Conservation (phyloP, 2,329 filamentous ascomycete species). For the Botryotinia calthae region DNA sequence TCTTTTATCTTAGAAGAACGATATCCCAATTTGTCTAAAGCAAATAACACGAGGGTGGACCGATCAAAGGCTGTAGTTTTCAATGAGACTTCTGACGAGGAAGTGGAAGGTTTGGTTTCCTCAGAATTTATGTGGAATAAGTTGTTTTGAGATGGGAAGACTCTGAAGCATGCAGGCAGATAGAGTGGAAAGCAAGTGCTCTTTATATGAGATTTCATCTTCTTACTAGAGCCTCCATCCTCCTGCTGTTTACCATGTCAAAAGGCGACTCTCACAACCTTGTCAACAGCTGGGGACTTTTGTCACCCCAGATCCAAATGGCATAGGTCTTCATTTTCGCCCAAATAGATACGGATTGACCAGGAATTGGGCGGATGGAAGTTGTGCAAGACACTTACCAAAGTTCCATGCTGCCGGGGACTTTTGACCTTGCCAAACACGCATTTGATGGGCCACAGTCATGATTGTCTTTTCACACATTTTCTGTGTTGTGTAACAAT, state of each 20-base stretch:
- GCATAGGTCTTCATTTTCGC: background rate
- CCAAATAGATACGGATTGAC: background rate
- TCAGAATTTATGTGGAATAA: background rate
- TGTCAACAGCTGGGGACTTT: background rate
- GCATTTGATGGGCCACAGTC: background rate
- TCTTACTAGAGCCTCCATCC: too few species aligned
- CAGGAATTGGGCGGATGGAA: too few species aligned
- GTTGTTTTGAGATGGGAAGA: background rate
- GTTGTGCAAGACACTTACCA: background rate
- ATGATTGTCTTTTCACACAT: too few species aligned
- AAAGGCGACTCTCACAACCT: background rate
- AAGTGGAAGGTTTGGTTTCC: background rate
- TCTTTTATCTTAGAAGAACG: background rate
- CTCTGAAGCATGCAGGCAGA: background rate
- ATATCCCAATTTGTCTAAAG: background rate
- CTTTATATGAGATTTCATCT: background rate
- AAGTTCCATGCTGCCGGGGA: background rate
- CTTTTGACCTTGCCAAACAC: background rate
- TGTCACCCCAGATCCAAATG: background rate
- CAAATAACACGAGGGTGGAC: background rate
- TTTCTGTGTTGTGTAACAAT: too few species aligned
- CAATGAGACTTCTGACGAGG: background rate
- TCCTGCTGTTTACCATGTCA: background rate
- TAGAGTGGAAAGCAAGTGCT: background rate
- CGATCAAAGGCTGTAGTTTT: background rate